Base-by-base conservation (phyloP, 163 green algal species). In the Scenedesmus sp. region DNA sequence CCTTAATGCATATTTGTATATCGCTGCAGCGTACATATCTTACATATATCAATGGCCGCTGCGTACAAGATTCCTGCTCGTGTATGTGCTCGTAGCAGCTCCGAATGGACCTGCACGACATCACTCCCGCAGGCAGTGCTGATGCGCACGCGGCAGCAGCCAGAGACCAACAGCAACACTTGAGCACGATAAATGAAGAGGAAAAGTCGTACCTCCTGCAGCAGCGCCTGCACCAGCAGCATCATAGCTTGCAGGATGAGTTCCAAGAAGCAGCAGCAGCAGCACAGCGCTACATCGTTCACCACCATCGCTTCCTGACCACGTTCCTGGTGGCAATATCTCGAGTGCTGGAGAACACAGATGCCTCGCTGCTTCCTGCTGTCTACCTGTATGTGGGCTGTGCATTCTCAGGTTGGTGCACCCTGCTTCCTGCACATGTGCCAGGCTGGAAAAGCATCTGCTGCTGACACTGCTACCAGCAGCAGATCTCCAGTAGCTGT, bases 301-400 rank as follows among this genome's bases (percentile, higher is more conserved):
- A 77, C 20, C 84, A 88, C 84, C 60, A 88, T 13, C 59, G 84
- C 7, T 20, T 46, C 5, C 73, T 88, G 9, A 88, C 84, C 73
- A 88, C 84, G 10, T 57, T 79, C 2, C 60, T 79, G 12, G 59
- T 88, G 55, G 84, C 84, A 4, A 66, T 88, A 18, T 60, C 59
- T 20, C 23, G 84, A 8, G 20, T 88, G 13, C 60, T 88, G 9
- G 60, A 88, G 26, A 64, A 88, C 20, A 79, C 84, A 23, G 84
- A 88, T 60, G 84, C 84, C 3, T 79, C 84, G 46, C 60, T 88
- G 10, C 60, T 88, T 15, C 59, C 60, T 46, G 84, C 84, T 3
- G 84, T 88, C 4, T 88, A 88, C 52, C 46, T 88, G n/a, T 88
- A 88, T 54, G 84, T 88, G n/a, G 84, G 84, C 20, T 88, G 74